These are phyloP conservation scores for Rhizopogon vinicolor DNA, from an alignment of 768 basidiomycete genomes.

Conservation along the genomic window DNA sequence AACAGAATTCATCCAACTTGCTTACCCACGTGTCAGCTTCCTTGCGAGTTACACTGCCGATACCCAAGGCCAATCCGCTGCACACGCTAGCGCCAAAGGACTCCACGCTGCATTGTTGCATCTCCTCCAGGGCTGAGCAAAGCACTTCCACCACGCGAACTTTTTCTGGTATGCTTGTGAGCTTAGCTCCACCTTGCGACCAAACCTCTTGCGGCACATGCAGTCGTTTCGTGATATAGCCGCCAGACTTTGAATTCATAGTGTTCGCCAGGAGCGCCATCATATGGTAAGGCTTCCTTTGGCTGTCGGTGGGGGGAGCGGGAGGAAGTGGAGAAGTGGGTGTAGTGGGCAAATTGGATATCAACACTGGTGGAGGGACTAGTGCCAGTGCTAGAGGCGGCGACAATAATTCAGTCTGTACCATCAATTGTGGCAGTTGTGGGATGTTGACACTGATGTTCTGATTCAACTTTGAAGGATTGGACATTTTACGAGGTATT, in stretches of 20 bases:
- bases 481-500: constrained; percentile 52
- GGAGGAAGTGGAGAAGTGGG: constrained; percentile 79
- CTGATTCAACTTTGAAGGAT: constrained; percentile 55
- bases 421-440: constrained; percentile 42
- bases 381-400: constrained; percentile 33
- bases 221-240: constrained; percentile 79
- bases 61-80: constrained; percentile 68
- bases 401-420: constrained; percentile 49
- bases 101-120: constrained; percentile 66
- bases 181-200: constrained; percentile 87
- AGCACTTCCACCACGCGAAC: constrained; percentile 80
- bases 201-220: constrained; percentile 90
- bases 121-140: constrained; percentile 72
- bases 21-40: constrained; percentile 76
- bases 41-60: constrained; percentile 69
- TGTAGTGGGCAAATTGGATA: constrained; percentile 61
- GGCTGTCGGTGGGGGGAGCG: constrained; percentile 61
- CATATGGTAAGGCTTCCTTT: constrained; percentile 87
- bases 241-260: constrained; percentile 78
- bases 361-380: constrained; percentile 41
- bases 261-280: constrained; percentile 78
- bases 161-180: constrained; percentile 79
- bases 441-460: constrained; percentile 38
- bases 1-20: constrained; percentile 78
- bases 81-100: constrained; percentile 77